These are phyloP conservation scores for Candida saitoana DNA, from an alignment of 805 yeast genomes.

Conservation along the genomic window DNA sequence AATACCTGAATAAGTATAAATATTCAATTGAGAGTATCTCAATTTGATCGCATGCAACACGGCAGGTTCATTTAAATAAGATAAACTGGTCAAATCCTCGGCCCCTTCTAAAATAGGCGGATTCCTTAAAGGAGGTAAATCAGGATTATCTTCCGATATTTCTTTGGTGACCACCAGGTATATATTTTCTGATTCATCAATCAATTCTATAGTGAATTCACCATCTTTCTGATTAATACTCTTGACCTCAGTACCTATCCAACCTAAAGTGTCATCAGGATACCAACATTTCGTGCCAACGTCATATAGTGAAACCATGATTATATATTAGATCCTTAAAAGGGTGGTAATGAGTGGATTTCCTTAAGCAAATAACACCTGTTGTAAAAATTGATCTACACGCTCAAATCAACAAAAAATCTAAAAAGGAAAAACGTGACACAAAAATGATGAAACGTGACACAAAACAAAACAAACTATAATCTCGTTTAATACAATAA, in stretches of 20 bases:
- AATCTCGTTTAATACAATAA: too few relatives aligned
- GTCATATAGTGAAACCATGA: constrained; percentile 18
- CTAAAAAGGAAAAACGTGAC: too few relatives aligned
- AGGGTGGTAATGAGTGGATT: background rate
- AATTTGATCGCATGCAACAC: constrained; percentile 89
- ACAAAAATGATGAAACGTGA: background rate
- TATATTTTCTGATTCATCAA: background rate
- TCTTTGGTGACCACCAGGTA: constrained; percentile 25
- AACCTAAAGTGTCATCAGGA: constrained; percentile 68
- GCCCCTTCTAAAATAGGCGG: constrained; percentile 91
- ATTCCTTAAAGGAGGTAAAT: constrained; percentile 78
- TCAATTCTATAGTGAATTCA: constrained; percentile 29
- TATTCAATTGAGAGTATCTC: constrained; percentile 83
- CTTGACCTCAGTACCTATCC: constrained; percentile 67
- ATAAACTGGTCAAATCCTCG: constrained; percentile 87
- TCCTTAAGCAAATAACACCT: background rate
- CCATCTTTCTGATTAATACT: constrained; percentile 36
- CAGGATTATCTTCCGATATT: constrained; percentile 50
- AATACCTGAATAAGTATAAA: constrained; percentile 94
- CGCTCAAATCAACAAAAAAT: background rate
- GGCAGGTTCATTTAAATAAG: constrained; percentile 94
- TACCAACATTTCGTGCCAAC: constrained; percentile 72
- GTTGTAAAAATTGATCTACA: background rate
- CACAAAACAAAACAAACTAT: too few relatives aligned
- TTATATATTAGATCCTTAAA: too few relatives aligned